phyloP scores from a whole-genome alignment of 495 filamentous ascomycete genomes.

The Podospora tetraspora region DNA sequence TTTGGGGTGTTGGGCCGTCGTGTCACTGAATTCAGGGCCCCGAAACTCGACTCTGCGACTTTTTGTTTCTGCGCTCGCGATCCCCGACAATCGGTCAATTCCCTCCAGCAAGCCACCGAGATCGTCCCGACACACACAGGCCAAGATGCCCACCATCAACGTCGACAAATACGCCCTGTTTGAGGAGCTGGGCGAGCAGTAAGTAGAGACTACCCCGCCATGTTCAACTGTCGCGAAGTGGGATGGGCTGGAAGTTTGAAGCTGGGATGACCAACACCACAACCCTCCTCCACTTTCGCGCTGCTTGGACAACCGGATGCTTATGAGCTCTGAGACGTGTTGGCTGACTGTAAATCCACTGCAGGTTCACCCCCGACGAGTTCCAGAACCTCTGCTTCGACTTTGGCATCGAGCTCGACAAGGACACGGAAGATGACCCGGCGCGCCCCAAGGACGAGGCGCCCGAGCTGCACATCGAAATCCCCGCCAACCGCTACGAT shows the following conservation, averaged over 20 bases:
- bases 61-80: conserved; percentile 5
- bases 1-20: conserved; percentile 14
- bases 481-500: conserved; percentile 98
- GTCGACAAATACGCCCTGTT: conserved; percentile 94
- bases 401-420: conserved; percentile 96
- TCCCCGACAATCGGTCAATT: conserved; percentile 17
- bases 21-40: conserved; percentile 17
- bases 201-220: conserved; percentile 36
- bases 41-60: conserved; percentile 12
- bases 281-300: background rate
- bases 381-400: conserved; percentile 99
- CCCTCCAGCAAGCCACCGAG: background rate
- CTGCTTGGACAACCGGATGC: background rate
- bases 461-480: conserved; percentile 95
- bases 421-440: conserved; percentile 72
- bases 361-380: conserved; percentile 80
- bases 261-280: background rate
- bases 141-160: conserved; percentile 79
- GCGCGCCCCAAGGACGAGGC: conserved; percentile 72
- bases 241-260: background rate
- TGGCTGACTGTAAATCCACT: background rate
- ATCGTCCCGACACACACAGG: background rate
- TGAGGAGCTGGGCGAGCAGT: conserved; percentile 86
- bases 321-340: background rate
- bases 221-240: background rate